These are phyloP conservation scores for Lippia alba DNA, from an alignment of 305 asterid species.

Conservation along the genomic window DNA sequence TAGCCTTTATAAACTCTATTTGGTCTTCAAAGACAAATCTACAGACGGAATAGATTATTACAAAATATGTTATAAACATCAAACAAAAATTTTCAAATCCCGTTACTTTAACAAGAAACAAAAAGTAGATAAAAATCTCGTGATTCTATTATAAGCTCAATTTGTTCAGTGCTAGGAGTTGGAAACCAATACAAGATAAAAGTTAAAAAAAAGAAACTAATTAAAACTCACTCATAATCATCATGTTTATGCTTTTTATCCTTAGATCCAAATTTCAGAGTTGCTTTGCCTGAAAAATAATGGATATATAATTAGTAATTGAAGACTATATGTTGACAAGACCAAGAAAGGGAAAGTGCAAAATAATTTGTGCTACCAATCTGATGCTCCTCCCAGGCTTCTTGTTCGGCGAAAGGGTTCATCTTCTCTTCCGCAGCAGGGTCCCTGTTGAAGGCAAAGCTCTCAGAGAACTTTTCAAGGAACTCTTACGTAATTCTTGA, in stretches of 20 bases:
- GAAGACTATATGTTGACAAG: conserved; percentile 25
- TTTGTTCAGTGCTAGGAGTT: not conserved
- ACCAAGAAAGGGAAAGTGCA: conserved; percentile 1
- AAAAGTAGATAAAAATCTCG: conserved; percentile 21
- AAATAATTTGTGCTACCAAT: conserved; percentile 50
- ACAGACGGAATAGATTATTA: conserved; percentile 21
- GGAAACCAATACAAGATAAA: conserved; percentile 24
- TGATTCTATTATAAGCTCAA: conserved; percentile 7
- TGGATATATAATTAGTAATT: conserved; percentile 29
- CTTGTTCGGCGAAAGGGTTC: conserved; percentile 90
- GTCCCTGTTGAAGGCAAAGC: conserved; percentile 57
- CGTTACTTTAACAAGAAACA: conserved; percentile 4
- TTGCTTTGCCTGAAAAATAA: conserved; percentile 68
- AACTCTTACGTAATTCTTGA: conserved; percentile 8
- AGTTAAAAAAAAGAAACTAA: not conserved
- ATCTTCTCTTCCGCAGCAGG: conserved; percentile 78
- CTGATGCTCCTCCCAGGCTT: conserved; percentile 99
- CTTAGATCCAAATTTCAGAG: conserved; percentile 83
- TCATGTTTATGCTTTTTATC: conserved; percentile 62
- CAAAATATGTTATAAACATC: conserved; percentile 18
- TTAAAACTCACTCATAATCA: conserved; percentile 77
- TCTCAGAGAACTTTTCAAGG: conserved; percentile 26
- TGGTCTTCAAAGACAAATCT: conserved; percentile 90
- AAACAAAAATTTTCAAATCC: conserved; percentile 16
- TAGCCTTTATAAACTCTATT: conserved; percentile 86